Conservation (phyloP, 257 asterid genomes). For the Solanum virginianum region DNA sequence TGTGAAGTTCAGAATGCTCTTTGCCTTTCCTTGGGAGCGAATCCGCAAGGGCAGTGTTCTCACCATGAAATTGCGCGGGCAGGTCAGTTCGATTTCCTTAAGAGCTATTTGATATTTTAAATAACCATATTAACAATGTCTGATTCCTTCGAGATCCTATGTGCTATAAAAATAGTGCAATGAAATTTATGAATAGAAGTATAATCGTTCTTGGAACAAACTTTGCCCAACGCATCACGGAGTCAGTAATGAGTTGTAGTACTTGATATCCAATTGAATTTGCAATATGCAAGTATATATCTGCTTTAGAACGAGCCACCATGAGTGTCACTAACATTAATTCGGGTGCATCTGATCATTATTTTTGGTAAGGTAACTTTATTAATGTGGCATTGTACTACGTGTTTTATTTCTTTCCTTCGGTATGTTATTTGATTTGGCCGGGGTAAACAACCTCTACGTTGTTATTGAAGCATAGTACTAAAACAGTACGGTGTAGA, state of each 20-base stretch:
- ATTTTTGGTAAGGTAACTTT: not conserved
- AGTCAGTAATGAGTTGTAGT: not conserved
- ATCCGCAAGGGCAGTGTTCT: conserved; percentile 85
- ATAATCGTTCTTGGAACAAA: not conserved
- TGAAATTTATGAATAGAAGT: not conserved
- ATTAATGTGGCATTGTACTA: not conserved
- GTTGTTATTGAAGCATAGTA: not conserved
- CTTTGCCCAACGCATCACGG: not conserved
- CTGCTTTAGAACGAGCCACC: not conserved
- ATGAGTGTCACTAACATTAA: not conserved
- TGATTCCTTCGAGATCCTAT: not conserved
- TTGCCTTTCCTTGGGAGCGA: conserved; percentile 92
- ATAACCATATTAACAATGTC: not conserved
- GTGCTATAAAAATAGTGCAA: not conserved
- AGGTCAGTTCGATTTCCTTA: conserved; percentile 26
- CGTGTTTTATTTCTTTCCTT: not conserved
- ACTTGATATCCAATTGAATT: not conserved
- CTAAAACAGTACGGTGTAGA: not conserved
- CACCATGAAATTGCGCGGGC: conserved; percentile 75
- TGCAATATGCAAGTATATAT: not conserved
- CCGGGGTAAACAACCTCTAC: not conserved
- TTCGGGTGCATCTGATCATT: not conserved
- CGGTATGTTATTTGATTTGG: not conserved
- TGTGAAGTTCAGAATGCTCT: conserved; percentile 69
- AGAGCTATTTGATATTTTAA: not conserved